Evolutionary conservation across 441 rosid genomes (phyloP).

Genomic region (Erodium moschatum): DNA sequence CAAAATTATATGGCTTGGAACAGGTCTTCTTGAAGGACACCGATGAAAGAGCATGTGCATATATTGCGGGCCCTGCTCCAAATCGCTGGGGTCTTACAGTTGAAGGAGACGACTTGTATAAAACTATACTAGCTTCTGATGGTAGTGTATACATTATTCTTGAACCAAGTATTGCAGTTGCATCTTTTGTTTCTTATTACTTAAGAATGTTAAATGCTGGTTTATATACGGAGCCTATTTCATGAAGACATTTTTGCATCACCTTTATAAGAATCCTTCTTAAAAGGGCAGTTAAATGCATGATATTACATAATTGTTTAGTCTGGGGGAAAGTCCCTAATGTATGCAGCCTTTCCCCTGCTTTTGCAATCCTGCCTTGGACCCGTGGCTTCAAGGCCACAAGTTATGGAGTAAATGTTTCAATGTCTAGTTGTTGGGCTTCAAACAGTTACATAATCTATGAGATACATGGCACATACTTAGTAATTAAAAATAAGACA

Average conservation of each 20-base stretch:
- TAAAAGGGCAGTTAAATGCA: too few species aligned
- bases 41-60: constrained; percentile 99
- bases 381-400: too few species aligned
- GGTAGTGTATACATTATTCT: constrained; percentile 36
- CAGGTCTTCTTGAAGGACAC: constrained; percentile 97
- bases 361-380: too few species aligned
- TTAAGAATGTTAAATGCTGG: too few species aligned
- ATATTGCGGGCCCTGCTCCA: constrained; percentile 98
- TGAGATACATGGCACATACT: not conserved
- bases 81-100: constrained; percentile 94
- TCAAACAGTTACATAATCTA: not conserved
- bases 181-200: not conserved
- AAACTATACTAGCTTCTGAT: constrained; percentile 42
- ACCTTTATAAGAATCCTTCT: too few species aligned
- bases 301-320: too few species aligned
- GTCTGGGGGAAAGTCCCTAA: too few species aligned
- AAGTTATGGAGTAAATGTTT: not conserved
- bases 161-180: not conserved
- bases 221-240: too few species aligned
- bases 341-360: too few species aligned
- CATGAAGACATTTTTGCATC: too few species aligned
- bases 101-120: constrained; percentile 70
- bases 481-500: not conserved
- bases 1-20: constrained; percentile 20
- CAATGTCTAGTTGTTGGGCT: not conserved